phyloP scores from a whole-genome alignment of 108 stramenopile genomes.

The Aurantiochytrium sp. region DNA sequence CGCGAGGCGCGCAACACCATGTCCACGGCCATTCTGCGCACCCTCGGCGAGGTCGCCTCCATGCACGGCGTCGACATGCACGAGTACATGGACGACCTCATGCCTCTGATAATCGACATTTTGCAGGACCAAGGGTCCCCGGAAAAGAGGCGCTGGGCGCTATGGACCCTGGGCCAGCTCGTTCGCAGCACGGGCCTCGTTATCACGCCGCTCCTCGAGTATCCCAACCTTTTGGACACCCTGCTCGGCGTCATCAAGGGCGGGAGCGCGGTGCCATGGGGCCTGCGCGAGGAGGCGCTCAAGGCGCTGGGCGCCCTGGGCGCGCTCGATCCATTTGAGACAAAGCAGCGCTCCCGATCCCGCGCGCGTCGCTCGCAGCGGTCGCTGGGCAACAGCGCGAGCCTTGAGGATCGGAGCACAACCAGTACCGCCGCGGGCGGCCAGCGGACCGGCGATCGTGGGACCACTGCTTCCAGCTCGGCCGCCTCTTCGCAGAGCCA shows the following conservation, averaged over 20 bases:
- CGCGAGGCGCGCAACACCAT: conserved; percentile 23
- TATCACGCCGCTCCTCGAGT: conserved; percentile 80
- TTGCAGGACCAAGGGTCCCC: conserved; percentile 80
- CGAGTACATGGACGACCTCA: conserved; percentile 41
- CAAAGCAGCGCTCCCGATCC: conserved; percentile 52
- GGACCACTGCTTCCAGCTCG: not conserved
- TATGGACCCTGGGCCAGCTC: conserved; percentile 81
- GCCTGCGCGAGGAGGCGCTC: conserved; percentile 81
- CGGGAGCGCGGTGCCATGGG: conserved; percentile 74
- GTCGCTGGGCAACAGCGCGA: not conserved
- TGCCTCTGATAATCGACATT: conserved; percentile 78
- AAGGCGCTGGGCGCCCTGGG: conserved; percentile 86
- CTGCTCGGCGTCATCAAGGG: conserved; percentile 72
- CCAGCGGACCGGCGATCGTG: too few species aligned
- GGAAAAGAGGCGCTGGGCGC: conserved; percentile 76
- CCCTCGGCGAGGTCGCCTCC: conserved; percentile 80
- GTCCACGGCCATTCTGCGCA: conserved; percentile 72
- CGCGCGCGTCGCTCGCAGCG: conserved; percentile 59
- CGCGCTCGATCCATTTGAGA: conserved; percentile 85
- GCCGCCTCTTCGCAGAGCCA: conserved; percentile 14
- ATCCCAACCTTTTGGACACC: conserved; percentile 75
- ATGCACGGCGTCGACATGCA: conserved; percentile 69
- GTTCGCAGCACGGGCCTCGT: conserved; percentile 85
- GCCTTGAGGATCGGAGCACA: too few species aligned
- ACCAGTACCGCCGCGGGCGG: too few species aligned